Conservation (phyloP, 192 early-diverging fungal genomes). For the Rhizoclosmatium globosum region DNA sequence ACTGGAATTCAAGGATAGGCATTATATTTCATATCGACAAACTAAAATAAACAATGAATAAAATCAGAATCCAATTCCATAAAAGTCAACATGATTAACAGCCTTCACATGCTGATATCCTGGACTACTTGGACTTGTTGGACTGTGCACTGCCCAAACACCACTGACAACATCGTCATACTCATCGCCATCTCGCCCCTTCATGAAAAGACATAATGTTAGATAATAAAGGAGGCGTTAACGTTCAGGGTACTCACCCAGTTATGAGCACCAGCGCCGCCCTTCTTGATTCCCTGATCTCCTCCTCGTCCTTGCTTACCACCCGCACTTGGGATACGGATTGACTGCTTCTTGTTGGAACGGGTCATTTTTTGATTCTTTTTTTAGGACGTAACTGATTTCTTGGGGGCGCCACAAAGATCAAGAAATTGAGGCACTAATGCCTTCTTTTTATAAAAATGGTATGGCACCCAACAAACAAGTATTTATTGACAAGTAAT, state of each 20-base stretch:
- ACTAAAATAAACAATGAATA: no score
- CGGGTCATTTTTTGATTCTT: not conserved
- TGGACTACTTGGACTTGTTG: not conserved
- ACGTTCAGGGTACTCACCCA: not conserved
- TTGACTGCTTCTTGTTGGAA: not conserved
- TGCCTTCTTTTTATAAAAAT: no score
- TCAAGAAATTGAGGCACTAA: no score
- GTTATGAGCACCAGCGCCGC: not conserved
- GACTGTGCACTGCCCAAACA: not conserved
- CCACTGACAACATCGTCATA: not conserved
- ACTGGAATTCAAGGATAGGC: no score
- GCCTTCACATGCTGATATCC: not conserved
- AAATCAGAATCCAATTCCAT: not conserved
- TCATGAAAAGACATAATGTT: not conserved
- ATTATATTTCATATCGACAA: no score
- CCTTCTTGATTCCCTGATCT: not conserved
- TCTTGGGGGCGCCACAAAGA: no score
- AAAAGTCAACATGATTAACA: not conserved
- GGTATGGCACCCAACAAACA: no score
- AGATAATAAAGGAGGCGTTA: not conserved
- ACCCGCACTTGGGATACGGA: not conserved
- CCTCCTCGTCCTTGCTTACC: not conserved
- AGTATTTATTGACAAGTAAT: no score
- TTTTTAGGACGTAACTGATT: not conserved
- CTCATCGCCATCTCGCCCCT: not conserved